Conservation (phyloP, 2,329 filamentous ascomycete species). For the Aspergillus sp. region DNA sequence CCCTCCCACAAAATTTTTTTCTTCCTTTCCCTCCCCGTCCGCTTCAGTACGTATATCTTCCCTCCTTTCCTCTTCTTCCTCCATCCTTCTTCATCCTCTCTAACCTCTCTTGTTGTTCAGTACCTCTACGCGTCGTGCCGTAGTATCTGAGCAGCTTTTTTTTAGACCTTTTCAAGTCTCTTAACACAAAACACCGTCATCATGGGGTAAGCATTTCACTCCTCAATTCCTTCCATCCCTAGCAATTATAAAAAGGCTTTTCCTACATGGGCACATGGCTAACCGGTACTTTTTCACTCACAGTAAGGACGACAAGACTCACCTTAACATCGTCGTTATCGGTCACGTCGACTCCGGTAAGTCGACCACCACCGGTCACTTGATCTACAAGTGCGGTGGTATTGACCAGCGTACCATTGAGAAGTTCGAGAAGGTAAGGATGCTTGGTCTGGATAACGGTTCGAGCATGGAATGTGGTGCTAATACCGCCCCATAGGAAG, state of each 20-base stretch:
- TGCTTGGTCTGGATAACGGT: not conserved
- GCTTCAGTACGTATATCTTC: slow-evolving; percentile 41
- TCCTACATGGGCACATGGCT: slow-evolving; percentile 2
- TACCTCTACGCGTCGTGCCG: slow-evolving; percentile 47
- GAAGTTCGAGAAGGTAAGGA: slow-evolving; percentile 98
- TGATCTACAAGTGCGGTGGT: slow-evolving; percentile 99
- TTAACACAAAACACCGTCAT: slow-evolving; percentile 47
- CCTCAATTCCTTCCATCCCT: too few species aligned
- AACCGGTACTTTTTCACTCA: slow-evolving; percentile 9
- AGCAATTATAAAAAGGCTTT: not conserved
- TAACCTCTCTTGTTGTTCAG: slow-evolving; percentile 31
- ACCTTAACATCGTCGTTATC: slow-evolving; percentile 98
- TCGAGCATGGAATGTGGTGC: slow-evolving; percentile 3
- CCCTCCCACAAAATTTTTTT: slow-evolving; percentile 35
- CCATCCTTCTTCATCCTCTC: slow-evolving; percentile 14
- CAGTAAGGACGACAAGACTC: slow-evolving; percentile 92
- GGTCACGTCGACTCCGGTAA: slow-evolving; percentile 99
- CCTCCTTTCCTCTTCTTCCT: slow-evolving; percentile 16
- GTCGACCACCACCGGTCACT: slow-evolving; percentile 92
- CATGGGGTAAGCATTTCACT: slow-evolving; percentile 51
- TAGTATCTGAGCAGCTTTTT: slow-evolving; percentile 44
- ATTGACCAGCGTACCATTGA: slow-evolving; percentile 99
- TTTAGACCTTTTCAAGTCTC: slow-evolving; percentile 39
- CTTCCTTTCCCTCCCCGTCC: slow-evolving; percentile 33
- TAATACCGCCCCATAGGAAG: slow-evolving; percentile 61